These are phyloP conservation scores for Ajuga reptans DNA, from an alignment of 305 asterid genomes.

Conservation along the genomic window DNA sequence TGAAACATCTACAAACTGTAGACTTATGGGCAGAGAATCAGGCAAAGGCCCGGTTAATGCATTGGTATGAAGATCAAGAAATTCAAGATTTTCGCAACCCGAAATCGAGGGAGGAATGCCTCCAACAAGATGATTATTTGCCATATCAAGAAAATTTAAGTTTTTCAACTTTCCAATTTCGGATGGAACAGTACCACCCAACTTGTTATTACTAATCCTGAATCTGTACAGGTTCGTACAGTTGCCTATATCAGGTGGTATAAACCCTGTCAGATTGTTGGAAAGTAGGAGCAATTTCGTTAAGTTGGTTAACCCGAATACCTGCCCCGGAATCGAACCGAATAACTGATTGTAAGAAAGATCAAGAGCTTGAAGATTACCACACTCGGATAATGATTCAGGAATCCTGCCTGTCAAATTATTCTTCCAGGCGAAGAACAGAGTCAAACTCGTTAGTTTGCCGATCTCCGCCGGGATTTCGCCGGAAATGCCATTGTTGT, in stretches of 20 bases:
- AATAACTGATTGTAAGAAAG: conserved; percentile 72
- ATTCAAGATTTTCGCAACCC: conserved; percentile 58
- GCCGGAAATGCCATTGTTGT: conserved; percentile 67
- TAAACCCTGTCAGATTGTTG: conserved; percentile 66
- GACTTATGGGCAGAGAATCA: conserved; percentile 49
- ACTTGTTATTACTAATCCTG: conserved; percentile 53
- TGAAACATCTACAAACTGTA: conserved; percentile 74
- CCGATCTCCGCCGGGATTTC: conserved; percentile 68
- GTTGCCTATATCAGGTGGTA: conserved; percentile 80
- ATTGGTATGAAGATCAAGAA: conserved; percentile 89
- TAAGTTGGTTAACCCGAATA: conserved; percentile 54
- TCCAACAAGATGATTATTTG: conserved; percentile 60
- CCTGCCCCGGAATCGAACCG: conserved; percentile 59
- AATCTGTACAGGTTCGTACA: conserved; percentile 77
- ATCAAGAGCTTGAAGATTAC: conserved; percentile 73
- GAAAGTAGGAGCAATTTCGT: conserved; percentile 67
- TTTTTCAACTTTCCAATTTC: conserved; percentile 64
- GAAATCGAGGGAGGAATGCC: conserved; percentile 58
- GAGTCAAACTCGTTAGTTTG: conserved; percentile 43
- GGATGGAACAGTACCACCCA: conserved; percentile 77
- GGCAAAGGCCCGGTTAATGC: conserved; percentile 63
- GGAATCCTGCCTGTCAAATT: conserved; percentile 77
- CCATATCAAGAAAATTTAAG: conserved; percentile 73
- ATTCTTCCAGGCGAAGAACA: conserved; percentile 92
- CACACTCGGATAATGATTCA: conserved; percentile 55